Evolutionary conservation across 1,139 yeast genomes (phyloP), one percentile per base, ranked within the genome.

Genomic region (Candida sanyaensis): DNA sequence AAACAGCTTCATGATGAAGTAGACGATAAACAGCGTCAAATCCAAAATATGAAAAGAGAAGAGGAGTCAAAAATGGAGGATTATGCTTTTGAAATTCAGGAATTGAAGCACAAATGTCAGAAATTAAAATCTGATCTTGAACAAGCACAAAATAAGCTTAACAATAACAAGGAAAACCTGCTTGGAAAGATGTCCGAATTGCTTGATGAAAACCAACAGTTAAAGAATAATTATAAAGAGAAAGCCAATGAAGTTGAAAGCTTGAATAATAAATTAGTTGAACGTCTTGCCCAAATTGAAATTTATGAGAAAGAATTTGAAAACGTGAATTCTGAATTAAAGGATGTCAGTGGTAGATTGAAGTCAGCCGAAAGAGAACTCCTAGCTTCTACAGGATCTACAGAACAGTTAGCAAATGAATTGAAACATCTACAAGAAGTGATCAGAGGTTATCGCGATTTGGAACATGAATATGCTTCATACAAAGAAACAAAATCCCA

Each of bases 231-330:
- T 9, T 44, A 31, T 5, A 21, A 21, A 11, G 29, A 38, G 5
- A 27, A 27, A 3, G 13, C 24, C 13, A 31, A 40, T 21, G 43
- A 46, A 29, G 5, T 38, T 11, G 42, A 33, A 9, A 10, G 12
- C 28, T 17, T 39, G 17, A 30, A 17, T 6, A 13, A 2, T 5
- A 28, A 36, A 7, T 21, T 36, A 9, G 6, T 13, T 23, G 38
- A 36, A 2, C 38, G 38, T 37, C 24, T 13, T 11, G 40, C 42
- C 10, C 45, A 47, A 13, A 40, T 49, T 8, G 32, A 29, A 13
- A 42, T 47, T 26, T 49, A 49, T 30, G 50, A 49, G 28, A 28
- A 21, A 36, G 53, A 50, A 31, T 45, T 45, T 39, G 49, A 49
- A 21, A 30, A 34, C 33, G 43, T 47, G 17, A 39, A 49, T 17